Evolutionary conservation across 495 filamentous ascomycete genomes (phyloP).

Genomic region (Penicillium longicatenatum): DNA sequence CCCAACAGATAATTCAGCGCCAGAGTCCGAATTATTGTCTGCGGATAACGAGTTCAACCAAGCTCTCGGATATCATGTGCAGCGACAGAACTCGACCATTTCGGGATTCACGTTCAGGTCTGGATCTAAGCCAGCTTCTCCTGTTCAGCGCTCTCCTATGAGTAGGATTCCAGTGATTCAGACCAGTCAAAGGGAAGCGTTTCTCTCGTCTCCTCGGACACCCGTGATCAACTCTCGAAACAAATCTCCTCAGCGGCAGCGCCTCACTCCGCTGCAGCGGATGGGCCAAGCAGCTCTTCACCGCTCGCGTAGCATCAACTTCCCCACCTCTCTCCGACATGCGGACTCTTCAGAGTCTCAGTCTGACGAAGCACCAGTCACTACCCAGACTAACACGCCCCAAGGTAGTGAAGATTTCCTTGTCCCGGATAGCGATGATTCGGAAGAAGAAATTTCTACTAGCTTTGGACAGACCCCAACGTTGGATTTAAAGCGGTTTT

Average conservation of each 20-base stretch:
- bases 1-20: background rate
- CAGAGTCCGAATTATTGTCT: background rate
- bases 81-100: conserved; percentile 38
- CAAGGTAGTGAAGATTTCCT: conserved; percentile 79
- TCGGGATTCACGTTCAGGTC: conserved; percentile 39
- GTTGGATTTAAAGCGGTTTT: conserved; percentile 56
- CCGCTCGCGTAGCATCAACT: conserved; percentile 42
- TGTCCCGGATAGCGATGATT: conserved; percentile 68
- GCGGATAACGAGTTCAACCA: conserved; percentile 29
- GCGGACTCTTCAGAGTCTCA: conserved; percentile 12
- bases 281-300: conserved; percentile 48
- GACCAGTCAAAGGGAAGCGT: conserved; percentile 7
- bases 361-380: conserved; percentile 9
- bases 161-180: conserved; percentile 20
- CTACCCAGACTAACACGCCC: conserved; percentile 2
- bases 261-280: conserved; percentile 50
- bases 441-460: conserved; percentile 50
- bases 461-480: conserved; percentile 17
- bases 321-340: conserved; percentile 24
- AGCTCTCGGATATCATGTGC: conserved; percentile 41
- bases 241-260: conserved; percentile 26
- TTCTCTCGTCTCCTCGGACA: conserved; percentile 12
- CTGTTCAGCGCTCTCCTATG: conserved; percentile 2
- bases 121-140: conserved; percentile 8
- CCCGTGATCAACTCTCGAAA: conserved; percentile 11